Percentiles rank a stretch among this genome's conserved stretches.
Conservation (phyloP, 768 basidiomycete species). For the Mrakia frigida region DNA sequence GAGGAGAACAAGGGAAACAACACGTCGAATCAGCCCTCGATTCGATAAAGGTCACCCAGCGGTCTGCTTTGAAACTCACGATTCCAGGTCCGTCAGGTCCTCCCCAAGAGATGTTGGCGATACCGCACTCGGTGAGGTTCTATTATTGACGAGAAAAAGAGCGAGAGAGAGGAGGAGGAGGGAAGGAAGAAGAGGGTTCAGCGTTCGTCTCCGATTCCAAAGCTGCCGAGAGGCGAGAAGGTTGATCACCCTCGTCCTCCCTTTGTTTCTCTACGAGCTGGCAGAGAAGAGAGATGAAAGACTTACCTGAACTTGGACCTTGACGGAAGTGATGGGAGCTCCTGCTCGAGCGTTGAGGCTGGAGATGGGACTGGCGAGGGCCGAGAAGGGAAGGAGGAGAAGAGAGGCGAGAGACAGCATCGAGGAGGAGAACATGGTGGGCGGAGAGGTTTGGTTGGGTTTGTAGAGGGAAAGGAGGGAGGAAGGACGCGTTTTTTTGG, state of each 20-base stretch:
- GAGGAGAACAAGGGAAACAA: background rate
- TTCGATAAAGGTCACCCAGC: background rate
- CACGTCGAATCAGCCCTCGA: background rate
- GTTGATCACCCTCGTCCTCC: background rate
- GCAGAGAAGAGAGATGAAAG: background rate
- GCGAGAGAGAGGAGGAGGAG: background rate
- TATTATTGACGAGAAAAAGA: background rate
- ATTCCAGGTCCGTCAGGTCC: slow-evolving; percentile 11
- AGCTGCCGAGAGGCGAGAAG: too few species aligned
- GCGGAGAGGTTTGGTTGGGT: background rate
- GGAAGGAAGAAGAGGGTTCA: background rate
- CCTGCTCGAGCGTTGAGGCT: slow-evolving; percentile 9
- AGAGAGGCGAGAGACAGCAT: background rate
- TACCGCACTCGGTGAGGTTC: slow-evolving; percentile 30
- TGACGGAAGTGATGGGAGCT: slow-evolving; percentile 23
- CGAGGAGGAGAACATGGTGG: slow-evolving; percentile 5
- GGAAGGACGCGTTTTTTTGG: background rate
- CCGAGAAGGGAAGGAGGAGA: background rate
- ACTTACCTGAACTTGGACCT: slow-evolving; percentile 9
- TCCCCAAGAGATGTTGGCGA: slow-evolving; percentile 29
- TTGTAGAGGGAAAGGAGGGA: background rate
- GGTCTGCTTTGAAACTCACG: background rate
- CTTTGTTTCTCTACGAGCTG: background rate
- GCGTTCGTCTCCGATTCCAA: background rate
- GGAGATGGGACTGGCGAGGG: slow-evolving; percentile 11